A percentile compares a stretch with the other conserved stretches of the same genome.
Evolutionary conservation across 192 early-diverging fungal genomes (phyloP).

Genomic region (Gigaspora rosea): DNA sequence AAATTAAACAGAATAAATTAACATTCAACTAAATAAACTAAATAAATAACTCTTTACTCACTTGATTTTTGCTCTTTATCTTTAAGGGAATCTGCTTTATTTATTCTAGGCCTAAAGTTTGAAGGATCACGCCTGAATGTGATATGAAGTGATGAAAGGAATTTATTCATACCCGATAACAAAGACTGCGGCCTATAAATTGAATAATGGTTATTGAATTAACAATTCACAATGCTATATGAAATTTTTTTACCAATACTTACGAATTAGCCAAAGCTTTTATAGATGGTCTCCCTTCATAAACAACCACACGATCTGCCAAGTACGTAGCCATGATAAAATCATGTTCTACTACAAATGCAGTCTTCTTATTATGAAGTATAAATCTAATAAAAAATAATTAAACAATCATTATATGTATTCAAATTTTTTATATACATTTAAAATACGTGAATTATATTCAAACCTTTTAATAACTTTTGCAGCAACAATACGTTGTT

Average conservation of each 20-base stretch:
- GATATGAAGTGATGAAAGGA: constrained; percentile 88
- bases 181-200: constrained; percentile 76
- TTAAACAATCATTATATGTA: not conserved
- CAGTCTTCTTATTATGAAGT: constrained; percentile 93
- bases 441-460: not conserved
- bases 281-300: constrained; percentile 88
- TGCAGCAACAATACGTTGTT: constrained; percentile 98
- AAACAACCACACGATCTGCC: constrained; percentile 95
- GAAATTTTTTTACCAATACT: constrained; percentile 15
- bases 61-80: constrained; percentile 93
- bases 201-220: not conserved
- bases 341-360: constrained; percentile 98
- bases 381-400: constrained; percentile 61
- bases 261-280: constrained; percentile 75
- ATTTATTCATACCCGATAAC: constrained; percentile 95
- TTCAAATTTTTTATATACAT: not conserved
- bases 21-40: not conserved
- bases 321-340: constrained; percentile 99
- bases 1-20: not conserved
- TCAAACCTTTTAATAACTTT: constrained; percentile 91
- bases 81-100: constrained; percentile 92
- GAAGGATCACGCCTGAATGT: constrained; percentile 97
- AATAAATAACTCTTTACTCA: not conserved
- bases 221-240: not conserved
- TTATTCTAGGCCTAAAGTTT: constrained; percentile 97